These are phyloP conservation scores for Coemansia sp. DNA, from an alignment of 192 early-diverging fungal species.

Conservation along the genomic window DNA sequence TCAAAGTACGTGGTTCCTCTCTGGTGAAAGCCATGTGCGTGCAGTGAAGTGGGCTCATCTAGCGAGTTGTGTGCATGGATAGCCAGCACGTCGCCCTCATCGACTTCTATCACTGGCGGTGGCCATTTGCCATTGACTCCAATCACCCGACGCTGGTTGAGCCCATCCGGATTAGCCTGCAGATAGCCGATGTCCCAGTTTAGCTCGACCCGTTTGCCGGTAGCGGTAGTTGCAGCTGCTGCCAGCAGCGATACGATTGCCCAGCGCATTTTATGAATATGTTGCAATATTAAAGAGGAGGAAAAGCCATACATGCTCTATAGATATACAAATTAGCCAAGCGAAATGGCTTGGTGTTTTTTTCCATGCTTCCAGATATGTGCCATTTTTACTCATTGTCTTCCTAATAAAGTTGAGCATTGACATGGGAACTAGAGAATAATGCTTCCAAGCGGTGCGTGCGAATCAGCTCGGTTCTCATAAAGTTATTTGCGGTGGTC, in stretches of 20 bases:
- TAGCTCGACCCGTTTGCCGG: conserved; percentile 57
- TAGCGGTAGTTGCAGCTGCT: neutral
- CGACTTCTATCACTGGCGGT: conserved; percentile 48
- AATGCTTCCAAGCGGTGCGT: no score
- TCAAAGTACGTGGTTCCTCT: conserved; percentile 70
- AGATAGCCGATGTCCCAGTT: conserved; percentile 69
- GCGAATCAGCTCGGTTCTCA: no score
- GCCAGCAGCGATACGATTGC: neutral
- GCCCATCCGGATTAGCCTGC: conserved; percentile 65
- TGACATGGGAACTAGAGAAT: no score
- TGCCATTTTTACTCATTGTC: no score
- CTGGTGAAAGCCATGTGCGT: conserved; percentile 79
- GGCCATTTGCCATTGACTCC: conserved; percentile 67
- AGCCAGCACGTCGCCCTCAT: conserved; percentile 27
- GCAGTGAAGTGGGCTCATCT: conserved; percentile 63
- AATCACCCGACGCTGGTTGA: conserved; percentile 62
- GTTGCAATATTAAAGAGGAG: no score
- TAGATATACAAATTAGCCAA: no score
- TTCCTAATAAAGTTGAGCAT: no score
- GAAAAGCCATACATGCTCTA: no score
- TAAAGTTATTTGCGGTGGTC: conserved; percentile 26
- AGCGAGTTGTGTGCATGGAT: conserved; percentile 57
- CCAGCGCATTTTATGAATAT: no score
- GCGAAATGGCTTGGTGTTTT: no score
- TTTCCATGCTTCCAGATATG: no score